Base-by-base conservation (phyloP, 2,329 filamentous ascomycete species). In the Aspergillus neotritici region DNA sequence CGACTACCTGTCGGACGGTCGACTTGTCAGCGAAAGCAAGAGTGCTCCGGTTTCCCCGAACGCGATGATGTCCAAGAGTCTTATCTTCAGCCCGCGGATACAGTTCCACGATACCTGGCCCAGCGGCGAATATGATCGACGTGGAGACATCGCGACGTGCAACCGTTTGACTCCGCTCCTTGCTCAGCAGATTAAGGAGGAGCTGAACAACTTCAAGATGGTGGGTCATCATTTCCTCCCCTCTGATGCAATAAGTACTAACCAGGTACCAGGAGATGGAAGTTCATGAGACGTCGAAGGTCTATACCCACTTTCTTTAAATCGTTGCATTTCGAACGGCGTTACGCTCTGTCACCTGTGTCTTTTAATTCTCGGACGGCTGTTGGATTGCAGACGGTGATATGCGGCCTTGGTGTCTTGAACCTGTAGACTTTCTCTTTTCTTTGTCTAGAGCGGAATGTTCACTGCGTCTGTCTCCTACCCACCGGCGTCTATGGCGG, bases 281-380 rank as follows among this genome's bases (percentile, higher is more conserved):
- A 75, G 93, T 98, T 60, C 93, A 98, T 68, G 93, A 97, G 71
- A 87, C 85, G 66, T 97, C 93, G 55, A 98, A 97, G 75, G 90
- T 96, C 62, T 96, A 98, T 76, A 98, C 93, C 58, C 93, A 98
- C 78, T 98, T 98, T 79, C 97, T 98, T 77, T 98, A 80, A 91
- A 49, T 41, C 36, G 45, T 46, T 51, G 54, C 58, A 60, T 60
- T 56, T 49, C 48, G 53, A 49, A 51, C 51, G 54, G 59, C 55
- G 55, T 61, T 63, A 34, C 51, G 31, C 44, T 44, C 38, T 49
- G 44, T 43, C 40, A 44, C 40, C 43, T 44, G 29, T 42, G 34
- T 54, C 39, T 47, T 48, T 44, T 52, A 43, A 41, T 45, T 38
- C 50, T 43, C 41, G 41, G 46, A 48, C 44, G 47, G 44, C 46